A percentile compares a stretch with the other conserved stretches of the same genome.
Conservation (phyloP, 1,284 basidiomycete genomes). For the Amylostereum chailletii region DNA sequence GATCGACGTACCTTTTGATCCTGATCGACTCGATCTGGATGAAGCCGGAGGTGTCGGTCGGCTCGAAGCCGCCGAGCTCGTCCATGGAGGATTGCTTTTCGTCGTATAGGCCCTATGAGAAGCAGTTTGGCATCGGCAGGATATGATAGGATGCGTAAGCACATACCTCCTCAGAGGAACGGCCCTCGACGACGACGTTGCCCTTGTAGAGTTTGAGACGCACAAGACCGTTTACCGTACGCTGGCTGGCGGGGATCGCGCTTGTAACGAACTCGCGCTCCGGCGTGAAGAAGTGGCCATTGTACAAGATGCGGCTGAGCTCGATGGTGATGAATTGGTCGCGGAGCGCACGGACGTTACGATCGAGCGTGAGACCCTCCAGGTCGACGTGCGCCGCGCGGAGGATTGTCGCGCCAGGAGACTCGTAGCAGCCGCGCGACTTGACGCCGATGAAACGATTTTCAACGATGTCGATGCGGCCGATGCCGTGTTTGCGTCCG, state of each 20-base stretch:
- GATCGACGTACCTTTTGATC: conserved; percentile 77
- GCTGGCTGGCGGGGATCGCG: conserved; percentile 86
- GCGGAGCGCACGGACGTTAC: conserved; percentile 90
- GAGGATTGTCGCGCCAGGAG: conserved; percentile 92
- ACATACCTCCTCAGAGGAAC: conserved; percentile 77
- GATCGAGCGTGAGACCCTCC: conserved; percentile 94
- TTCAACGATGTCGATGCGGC: conserved; percentile 97
- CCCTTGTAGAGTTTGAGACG: conserved; percentile 93
- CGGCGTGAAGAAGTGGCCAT: conserved; percentile 95
- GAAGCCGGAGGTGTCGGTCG: conserved; percentile 87
- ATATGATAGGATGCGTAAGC: background rate
- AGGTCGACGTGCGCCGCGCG: conserved; percentile 94
- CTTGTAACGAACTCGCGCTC: conserved; percentile 93
- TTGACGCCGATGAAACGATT: conserved; percentile 99
- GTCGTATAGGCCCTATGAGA: conserved; percentile 80
- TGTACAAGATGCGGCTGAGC: conserved; percentile 90
- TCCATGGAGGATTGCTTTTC: conserved; percentile 99
- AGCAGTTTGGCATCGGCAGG: background rate
- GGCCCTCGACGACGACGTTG: conserved; percentile 90
- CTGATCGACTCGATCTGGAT: conserved; percentile 93
- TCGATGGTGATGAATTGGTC: conserved; percentile 94
- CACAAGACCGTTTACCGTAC: conserved; percentile 93
- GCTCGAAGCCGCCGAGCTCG: conserved; percentile 95
- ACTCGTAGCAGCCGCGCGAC: conserved; percentile 98
- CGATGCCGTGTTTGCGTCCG: conserved; percentile 91